phyloP scores from a whole-genome alignment of 345 rosid genomes.

The Arabis hirsuta region DNA sequence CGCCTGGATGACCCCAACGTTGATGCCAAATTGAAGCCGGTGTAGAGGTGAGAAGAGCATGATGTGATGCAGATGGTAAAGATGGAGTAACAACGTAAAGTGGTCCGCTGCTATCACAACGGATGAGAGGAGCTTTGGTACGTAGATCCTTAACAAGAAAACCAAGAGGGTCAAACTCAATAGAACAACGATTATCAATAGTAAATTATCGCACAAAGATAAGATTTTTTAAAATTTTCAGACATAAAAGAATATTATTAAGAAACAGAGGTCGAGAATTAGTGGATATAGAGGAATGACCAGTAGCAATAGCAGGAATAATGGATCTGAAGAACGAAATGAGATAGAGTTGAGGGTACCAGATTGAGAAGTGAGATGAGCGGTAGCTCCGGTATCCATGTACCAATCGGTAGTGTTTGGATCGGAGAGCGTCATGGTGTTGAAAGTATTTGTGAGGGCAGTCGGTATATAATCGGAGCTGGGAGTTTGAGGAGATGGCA shows the following conservation, averaged over 20 bases:
- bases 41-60: no score
- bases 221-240: background rate
- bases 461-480: no score
- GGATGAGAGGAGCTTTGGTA: background rate
- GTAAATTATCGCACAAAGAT: background rate
- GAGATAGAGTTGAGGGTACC: background rate
- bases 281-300: background rate
- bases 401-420: background rate
- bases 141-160: no score
- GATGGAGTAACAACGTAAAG: background rate
- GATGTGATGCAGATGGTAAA: no score
- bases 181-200: background rate
- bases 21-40: background rate
- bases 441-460: no score
- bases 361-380: background rate
- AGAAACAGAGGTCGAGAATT: background rate
- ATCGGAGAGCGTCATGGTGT: no score
- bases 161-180: background rate
- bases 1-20: background rate
- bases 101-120: background rate
- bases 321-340: no score
- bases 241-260: background rate
- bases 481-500: no score
- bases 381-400: background rate
- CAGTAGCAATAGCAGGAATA: background rate